A percentile compares a stretch with the other conserved stretches of the same genome.
These are phyloP conservation scores for Aethionema arabicum DNA, from an alignment of 345 rosid species.

Conservation along the genomic window DNA sequence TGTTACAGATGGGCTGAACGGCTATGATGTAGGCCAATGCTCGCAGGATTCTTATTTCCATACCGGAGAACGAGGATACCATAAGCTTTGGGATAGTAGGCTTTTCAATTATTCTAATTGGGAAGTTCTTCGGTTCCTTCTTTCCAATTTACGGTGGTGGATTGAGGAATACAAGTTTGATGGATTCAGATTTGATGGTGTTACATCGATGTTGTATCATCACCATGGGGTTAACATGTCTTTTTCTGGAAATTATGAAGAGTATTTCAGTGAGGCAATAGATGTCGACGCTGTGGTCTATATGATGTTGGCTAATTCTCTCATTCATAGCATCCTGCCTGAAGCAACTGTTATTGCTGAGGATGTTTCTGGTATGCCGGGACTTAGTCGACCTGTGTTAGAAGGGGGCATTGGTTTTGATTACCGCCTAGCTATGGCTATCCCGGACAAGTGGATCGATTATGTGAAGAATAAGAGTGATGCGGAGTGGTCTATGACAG, in stretches of 20 bases:
- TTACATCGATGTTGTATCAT: conserved; percentile 79
- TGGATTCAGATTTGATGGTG: conserved; percentile 78
- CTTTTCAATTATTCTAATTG: conserved; percentile 78
- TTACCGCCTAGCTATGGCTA: conserved; percentile 76
- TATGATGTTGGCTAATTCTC: conserved; percentile 66
- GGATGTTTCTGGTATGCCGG: conserved; percentile 90
- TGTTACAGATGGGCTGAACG: conserved; percentile 75
- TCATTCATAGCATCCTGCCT: conserved; percentile 61
- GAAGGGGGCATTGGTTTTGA: conserved; percentile 70
- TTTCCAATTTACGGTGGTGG: conserved; percentile 89
- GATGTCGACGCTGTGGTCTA: conserved; percentile 81
- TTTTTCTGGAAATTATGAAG: conserved; percentile 59
- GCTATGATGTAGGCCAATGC: conserved; percentile 73
- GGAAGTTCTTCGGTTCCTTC: conserved; percentile 84
- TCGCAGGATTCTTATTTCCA: conserved; percentile 77
- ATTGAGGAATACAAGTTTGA: conserved; percentile 75
- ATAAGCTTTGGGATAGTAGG: conserved; percentile 73
- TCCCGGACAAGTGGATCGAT: conserved; percentile 85
- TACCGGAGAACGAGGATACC: conserved; percentile 67
- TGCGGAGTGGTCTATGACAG: conserved; percentile 75
- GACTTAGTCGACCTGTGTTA: conserved; percentile 62
- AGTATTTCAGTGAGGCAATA: conserved; percentile 71
- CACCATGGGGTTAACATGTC: conserved; percentile 71
- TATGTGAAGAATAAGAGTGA: conserved; percentile 71
- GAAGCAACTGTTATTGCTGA: conserved; percentile 76